A percentile compares a stretch with the other conserved stretches of the same genome.
Evolutionary conservation across 768 basidiomycete species (phyloP).

Genomic region (Lentinula raphanica): DNA sequence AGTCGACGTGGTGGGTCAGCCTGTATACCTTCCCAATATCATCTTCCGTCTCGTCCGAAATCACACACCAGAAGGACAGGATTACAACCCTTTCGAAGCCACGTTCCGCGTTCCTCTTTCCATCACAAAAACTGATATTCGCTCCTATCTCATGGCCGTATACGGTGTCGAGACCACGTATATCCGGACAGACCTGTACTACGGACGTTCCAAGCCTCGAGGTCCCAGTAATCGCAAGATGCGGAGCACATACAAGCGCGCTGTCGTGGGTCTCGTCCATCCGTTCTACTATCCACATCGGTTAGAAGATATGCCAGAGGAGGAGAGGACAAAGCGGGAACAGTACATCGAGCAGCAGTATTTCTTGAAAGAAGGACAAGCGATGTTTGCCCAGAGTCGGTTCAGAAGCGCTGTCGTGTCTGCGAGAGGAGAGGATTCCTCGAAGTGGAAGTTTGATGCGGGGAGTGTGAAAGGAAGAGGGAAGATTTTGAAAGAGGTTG

Average conservation of each 20-base stretch:
- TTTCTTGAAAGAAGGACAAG: background rate
- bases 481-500: slow-evolving; percentile 1
- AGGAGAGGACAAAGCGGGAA: background rate
- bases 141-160: slow-evolving; percentile 76
- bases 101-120: slow-evolving; percentile 89
- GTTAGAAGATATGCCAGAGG: slow-evolving; percentile 62
- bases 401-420: background rate
- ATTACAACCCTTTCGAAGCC: slow-evolving; percentile 93
- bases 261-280: slow-evolving; percentile 84
- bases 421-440: background rate
- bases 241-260: slow-evolving; percentile 78
- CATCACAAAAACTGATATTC: slow-evolving; percentile 89
- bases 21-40: slow-evolving; percentile 87
- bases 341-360: slow-evolving; percentile 1
- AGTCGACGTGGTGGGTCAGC: slow-evolving; percentile 65
- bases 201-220: slow-evolving; percentile 44
- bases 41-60: slow-evolving; percentile 82
- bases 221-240: slow-evolving; percentile 23
- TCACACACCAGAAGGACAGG: slow-evolving; percentile 62
- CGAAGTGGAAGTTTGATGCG: background rate
- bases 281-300: slow-evolving; percentile 92
- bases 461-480: background rate
- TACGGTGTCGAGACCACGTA: slow-evolving; percentile 90
- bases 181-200: slow-evolving; percentile 91
- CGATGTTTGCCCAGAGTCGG: background rate